Conservation (phyloP, 192 early-diverging fungal genomes). For the Spinellus fusiger region DNA sequence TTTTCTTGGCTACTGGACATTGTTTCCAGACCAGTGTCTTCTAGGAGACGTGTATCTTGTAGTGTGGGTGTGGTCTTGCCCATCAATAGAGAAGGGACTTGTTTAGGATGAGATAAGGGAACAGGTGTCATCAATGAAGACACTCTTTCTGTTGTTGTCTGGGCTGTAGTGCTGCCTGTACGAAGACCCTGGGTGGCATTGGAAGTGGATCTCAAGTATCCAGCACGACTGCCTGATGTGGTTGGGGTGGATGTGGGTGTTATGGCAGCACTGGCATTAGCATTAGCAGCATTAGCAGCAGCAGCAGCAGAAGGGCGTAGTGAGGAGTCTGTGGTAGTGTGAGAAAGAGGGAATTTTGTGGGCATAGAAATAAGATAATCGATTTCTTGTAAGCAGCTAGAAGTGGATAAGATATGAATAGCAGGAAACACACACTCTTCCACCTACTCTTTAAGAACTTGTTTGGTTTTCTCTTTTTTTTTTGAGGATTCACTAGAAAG, state of each 20-base stretch:
- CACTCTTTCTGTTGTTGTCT: too few relatives aligned
- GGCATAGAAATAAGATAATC: constrained; percentile 46
- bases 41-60: too few relatives aligned
- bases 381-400: constrained; percentile 55
- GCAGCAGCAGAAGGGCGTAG: background rate
- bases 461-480: constrained; percentile 57
- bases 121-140: background rate
- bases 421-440: too few relatives aligned
- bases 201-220: too few relatives aligned
- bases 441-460: constrained; percentile 70
- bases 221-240: too few relatives aligned
- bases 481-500: constrained; percentile 21
- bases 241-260: background rate
- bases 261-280: background rate
- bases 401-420: background rate
- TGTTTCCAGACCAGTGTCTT: too few relatives aligned
- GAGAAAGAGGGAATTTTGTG: constrained; percentile 24
- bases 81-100: background rate
- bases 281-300: constrained; percentile 1
- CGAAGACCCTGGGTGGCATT: too few relatives aligned
- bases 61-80: background rate
- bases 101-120: background rate
- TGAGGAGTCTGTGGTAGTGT: background rate
- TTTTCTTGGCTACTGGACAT: too few relatives aligned
- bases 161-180: too few relatives aligned